Percentiles rank a stretch among this genome's conserved stretches.
phyloP scores from a whole-genome alignment of 2,329 filamentous ascomycete genomes.

The Xylaria multiplex region DNA sequence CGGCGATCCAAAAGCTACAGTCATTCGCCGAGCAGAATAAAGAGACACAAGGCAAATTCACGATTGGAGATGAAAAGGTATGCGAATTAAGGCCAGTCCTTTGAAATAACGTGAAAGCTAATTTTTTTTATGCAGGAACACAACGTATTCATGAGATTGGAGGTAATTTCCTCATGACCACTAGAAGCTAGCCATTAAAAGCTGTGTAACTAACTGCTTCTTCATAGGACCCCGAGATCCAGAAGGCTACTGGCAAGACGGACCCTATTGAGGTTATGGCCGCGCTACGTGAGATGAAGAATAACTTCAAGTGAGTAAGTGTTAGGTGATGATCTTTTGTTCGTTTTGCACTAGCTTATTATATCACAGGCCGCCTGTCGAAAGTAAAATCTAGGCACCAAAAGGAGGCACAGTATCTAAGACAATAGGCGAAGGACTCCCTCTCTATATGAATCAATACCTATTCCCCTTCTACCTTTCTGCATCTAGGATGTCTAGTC shows the following conservation, averaged over 20 bases:
- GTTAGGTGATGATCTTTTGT: background rate
- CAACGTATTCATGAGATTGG: slow-evolving; percentile 94
- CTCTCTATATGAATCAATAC: background rate
- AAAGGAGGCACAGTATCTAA: background rate
- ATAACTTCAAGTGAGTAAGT: slow-evolving; percentile 71
- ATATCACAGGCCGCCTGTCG: slow-evolving; percentile 22
- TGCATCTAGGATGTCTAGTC: background rate
- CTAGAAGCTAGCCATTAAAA: background rate
- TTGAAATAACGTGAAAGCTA: slow-evolving; percentile 10
- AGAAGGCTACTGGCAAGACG: slow-evolving; percentile 83
- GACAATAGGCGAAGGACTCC: background rate
- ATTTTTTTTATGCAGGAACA: slow-evolving; percentile 69
- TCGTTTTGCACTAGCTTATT: slow-evolving; percentile 16
- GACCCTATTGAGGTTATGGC: slow-evolving; percentile 86
- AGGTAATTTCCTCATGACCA: slow-evolving; percentile 61
- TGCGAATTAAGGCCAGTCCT: slow-evolving; percentile 24
- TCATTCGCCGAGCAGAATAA: slow-evolving; percentile 80
- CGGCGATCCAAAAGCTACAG: slow-evolving; percentile 79
- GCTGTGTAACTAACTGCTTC: slow-evolving; percentile 1
- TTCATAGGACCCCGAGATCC: slow-evolving; percentile 78
- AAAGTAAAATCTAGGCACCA: slow-evolving; percentile 33
- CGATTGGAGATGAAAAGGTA: slow-evolving; percentile 97
- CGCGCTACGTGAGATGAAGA: slow-evolving; percentile 90
- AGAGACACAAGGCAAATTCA: slow-evolving; percentile 95
- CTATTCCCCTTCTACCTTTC: background rate